These are phyloP conservation scores for Blastobotrys aristatus DNA, from an alignment of 1,139 yeast species.

Conservation along the genomic window DNA sequence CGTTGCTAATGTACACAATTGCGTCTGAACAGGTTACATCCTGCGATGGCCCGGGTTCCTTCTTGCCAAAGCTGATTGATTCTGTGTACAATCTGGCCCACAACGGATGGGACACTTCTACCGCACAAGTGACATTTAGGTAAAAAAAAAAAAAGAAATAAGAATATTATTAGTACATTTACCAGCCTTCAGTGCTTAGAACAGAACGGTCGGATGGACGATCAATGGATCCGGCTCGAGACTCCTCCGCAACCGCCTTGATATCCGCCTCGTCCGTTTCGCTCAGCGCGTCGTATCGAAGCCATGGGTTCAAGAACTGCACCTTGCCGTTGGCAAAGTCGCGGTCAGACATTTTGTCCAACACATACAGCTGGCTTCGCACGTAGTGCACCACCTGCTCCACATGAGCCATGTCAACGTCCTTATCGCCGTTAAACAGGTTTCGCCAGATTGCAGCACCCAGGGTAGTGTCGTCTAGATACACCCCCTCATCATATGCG, in stretches of 20 bases:
- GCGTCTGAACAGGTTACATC: constrained; percentile 47
- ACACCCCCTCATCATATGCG: constrained; percentile 89
- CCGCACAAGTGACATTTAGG: not conserved
- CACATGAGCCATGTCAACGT: constrained; percentile 74
- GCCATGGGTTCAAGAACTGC: constrained; percentile 78
- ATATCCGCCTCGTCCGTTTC: constrained; percentile 20
- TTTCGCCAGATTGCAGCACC: constrained; percentile 65
- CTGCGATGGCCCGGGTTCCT: constrained; percentile 46
- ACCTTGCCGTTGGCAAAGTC: constrained; percentile 91
- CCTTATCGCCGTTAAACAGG: constrained; percentile 77
- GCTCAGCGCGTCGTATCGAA: constrained; percentile 68
- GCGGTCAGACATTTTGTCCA: constrained; percentile 79
- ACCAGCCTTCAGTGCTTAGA: constrained; percentile 23
- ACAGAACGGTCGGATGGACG: constrained; percentile 19
- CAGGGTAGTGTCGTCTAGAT: constrained; percentile 73
- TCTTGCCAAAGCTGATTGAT: constrained; percentile 46
- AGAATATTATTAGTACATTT: not conserved
- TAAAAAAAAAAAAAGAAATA: not conserved
- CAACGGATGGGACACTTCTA: not conserved
- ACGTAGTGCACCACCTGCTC: constrained; percentile 87
- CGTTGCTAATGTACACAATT: constrained; percentile 56
- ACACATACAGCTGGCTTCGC: constrained; percentile 80
- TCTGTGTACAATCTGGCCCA: constrained; percentile 33
- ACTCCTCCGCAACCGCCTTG: constrained; percentile 15
- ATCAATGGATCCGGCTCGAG: constrained; percentile 14